phyloP scores from a whole-genome alignment of 345 rosid species.

The Litchi chinensis region DNA sequence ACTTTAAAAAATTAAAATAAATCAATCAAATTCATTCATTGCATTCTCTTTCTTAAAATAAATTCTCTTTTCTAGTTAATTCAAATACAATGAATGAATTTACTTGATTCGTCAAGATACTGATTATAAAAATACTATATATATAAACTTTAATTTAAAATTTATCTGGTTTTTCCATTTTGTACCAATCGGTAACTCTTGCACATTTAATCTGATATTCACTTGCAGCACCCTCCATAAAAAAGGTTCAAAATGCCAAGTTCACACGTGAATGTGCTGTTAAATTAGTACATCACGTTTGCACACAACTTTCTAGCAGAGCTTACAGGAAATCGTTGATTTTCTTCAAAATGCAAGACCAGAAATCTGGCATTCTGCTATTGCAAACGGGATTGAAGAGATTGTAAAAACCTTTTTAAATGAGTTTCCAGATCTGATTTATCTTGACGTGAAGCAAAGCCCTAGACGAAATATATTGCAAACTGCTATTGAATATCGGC shows the following conservation, averaged over 20 bases:
- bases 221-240: neutral
- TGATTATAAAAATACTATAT: no score
- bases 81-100: no score
- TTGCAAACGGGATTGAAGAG: neutral
- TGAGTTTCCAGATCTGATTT: neutral
- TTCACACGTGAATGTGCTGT: slow-evolving; percentile 5
- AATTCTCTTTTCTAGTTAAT: no score
- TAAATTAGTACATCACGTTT: neutral
- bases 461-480: neutral
- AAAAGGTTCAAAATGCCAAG: neutral
- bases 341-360: neutral
- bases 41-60: no score
- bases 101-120: no score
- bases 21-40: no score
- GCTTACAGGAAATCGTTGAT: neutral
- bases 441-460: accelerated
- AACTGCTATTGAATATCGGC: slow-evolving; percentile 1
- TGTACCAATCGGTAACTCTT: no score
- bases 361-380: no score
- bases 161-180: no score
- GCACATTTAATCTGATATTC: neutral
- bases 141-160: no score
- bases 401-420: neutral
- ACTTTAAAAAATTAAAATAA: no score
- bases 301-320: neutral